A percentile compares a stretch with the other conserved stretches of the same genome.
phyloP scores from a whole-genome alignment of 169 alveolate genomes.

The Plasmodium vivax region DNA sequence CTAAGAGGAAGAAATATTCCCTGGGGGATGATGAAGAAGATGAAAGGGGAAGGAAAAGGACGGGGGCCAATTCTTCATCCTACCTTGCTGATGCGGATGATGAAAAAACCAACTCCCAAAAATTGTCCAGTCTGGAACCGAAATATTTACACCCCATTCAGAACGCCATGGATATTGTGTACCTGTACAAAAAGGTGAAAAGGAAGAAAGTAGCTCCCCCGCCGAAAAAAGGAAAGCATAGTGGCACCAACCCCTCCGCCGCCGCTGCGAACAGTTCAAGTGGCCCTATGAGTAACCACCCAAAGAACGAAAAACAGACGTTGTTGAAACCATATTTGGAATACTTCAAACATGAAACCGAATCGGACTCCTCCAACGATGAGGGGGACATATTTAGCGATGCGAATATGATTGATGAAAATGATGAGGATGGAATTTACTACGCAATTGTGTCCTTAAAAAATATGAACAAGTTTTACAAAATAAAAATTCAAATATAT shows the following conservation, averaged over 20 bases:
- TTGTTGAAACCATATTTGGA: slow-evolving; percentile 48
- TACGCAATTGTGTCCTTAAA: slow-evolving; percentile 68
- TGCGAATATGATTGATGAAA: slow-evolving; percentile 31
- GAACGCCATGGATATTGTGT: slow-evolving; percentile 65
- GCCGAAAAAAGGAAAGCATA: slow-evolving; percentile 3
- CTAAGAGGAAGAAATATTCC: slow-evolving; percentile 20
- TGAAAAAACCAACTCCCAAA: slow-evolving; percentile 14
- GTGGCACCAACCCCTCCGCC: not conserved
- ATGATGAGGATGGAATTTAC: slow-evolving; percentile 77
- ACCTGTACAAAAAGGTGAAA: slow-evolving; percentile 38
- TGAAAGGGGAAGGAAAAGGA: not conserved
- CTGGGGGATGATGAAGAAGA: slow-evolving; percentile 3
- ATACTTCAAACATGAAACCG: slow-evolving; percentile 54
- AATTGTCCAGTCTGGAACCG: slow-evolving; percentile 34
- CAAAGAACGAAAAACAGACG: slow-evolving; percentile 29
- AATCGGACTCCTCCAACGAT: slow-evolving; percentile 41
- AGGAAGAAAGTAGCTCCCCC: not conserved
- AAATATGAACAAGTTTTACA: slow-evolving; percentile 75
- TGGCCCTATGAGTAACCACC: not conserved
- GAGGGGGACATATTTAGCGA: slow-evolving; percentile 75
- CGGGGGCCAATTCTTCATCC: not conserved
- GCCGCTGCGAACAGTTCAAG: slow-evolving; percentile 1
- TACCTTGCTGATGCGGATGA: not conserved
- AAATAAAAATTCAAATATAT: slow-evolving; percentile 64
- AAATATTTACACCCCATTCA: slow-evolving; percentile 57